A percentile compares a stretch with the other conserved stretches of the same genome.
phyloP scores from a whole-genome alignment of 345 rosid species.

The Dovyalis caffra region DNA sequence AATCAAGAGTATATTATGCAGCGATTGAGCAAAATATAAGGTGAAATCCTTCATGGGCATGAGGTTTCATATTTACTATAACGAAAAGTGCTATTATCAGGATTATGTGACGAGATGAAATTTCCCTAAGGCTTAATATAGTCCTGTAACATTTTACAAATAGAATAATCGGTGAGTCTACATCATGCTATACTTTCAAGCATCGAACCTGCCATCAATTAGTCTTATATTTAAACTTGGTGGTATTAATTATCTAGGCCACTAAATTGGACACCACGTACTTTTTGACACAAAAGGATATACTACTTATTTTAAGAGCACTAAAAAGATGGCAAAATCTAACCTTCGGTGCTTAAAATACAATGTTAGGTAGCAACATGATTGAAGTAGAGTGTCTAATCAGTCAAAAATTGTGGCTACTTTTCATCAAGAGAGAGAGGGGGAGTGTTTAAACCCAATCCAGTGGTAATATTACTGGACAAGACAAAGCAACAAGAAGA shows the following conservation, averaged over 20 bases:
- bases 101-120: neutral
- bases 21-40: neutral
- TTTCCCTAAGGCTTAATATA: neutral
- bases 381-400: conserved; percentile 18
- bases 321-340: conserved; percentile 1
- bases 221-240: neutral
- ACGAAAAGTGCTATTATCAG: neutral
- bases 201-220: neutral
- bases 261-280: conserved; percentile 12
- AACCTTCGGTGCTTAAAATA: neutral
- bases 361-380: neutral
- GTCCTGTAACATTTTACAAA: conserved; percentile 9
- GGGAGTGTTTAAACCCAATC: neutral
- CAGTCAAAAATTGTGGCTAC: conserved; percentile 15
- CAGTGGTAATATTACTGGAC: conserved; percentile 4
- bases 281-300: conserved; percentile 22
- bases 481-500: conserved; percentile 9
- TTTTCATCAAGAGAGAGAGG: neutral
- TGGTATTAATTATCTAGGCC: conserved; percentile 12
- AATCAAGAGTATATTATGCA: neutral
- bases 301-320: conserved; percentile 13
- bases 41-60: neutral
- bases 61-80: neutral
- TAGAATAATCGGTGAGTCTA: neutral
- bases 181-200: conserved; percentile 1